phyloP scores from a whole-genome alignment of 192 early-diverging fungal species.

The Backusella sp. region DNA sequence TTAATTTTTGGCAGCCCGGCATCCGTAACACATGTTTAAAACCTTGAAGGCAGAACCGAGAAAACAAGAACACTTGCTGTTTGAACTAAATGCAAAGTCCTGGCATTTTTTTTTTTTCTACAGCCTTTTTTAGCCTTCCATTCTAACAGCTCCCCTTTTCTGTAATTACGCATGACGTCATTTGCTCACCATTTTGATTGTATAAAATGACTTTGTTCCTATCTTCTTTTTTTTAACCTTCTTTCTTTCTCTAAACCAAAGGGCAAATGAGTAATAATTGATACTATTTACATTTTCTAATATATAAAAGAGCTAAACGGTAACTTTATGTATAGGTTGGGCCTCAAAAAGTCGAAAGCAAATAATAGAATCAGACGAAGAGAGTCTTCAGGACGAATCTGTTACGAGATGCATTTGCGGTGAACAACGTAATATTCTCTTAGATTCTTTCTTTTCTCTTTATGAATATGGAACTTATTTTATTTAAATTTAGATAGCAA shows the following conservation, averaged over 20 bases:
- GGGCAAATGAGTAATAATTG: conserved; percentile 4
- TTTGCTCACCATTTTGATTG: not conserved
- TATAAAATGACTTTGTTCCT: not conserved
- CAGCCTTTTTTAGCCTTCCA: not conserved
- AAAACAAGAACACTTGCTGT: no score
- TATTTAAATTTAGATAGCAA: conserved; percentile 43
- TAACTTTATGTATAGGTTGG: not conserved
- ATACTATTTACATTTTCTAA: not conserved
- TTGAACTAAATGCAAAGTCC: no score
- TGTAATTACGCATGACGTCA: not conserved
- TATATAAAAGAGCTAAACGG: not conserved
- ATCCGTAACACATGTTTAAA: not conserved
- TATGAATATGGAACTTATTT: not conserved
- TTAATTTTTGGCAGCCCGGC: not conserved
- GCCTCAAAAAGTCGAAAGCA: not conserved
- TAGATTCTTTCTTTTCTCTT: not conserved
- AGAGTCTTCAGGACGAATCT: conserved; percentile 45
- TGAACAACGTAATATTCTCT: conserved; percentile 41
- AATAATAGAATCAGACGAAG: conserved; percentile 37
- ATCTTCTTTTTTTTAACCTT: not conserved
- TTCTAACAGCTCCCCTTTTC: no score
- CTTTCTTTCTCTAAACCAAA: not conserved
- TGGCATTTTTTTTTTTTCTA: not conserved
- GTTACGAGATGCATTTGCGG: conserved; percentile 55
- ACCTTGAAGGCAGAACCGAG: not conserved